A percentile compares a stretch with the other conserved stretches of the same genome.
Conservation (phyloP, 1,284 basidiomycete genomes). For the Sanghuangporus sanghuang region DNA sequence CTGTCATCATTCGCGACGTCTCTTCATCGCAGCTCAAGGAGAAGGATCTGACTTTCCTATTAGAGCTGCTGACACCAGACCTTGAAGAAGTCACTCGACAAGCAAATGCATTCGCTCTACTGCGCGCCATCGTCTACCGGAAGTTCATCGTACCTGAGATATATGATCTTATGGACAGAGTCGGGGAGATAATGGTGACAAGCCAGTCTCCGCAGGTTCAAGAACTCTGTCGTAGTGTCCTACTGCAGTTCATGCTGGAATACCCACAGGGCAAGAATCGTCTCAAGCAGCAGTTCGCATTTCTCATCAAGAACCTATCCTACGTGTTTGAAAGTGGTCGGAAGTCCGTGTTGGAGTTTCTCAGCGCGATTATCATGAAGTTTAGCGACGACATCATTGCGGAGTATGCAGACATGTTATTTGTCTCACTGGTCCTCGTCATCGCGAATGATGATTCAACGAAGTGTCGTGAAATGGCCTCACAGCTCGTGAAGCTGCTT, state of each 20-base stretch:
- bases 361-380: slow-evolving; percentile 80
- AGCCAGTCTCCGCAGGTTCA: slow-evolving; percentile 89
- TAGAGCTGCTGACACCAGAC: slow-evolving; percentile 85
- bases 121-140: slow-evolving; percentile 88
- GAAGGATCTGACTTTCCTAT: slow-evolving; percentile 82
- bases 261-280: slow-evolving; percentile 96
- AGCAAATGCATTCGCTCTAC: slow-evolving; percentile 80
- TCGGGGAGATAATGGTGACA: slow-evolving; percentile 93
- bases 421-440: slow-evolving; percentile 89
- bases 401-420: slow-evolving; percentile 87
- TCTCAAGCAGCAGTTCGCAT: slow-evolving; percentile 83
- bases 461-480: slow-evolving; percentile 86
- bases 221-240: slow-evolving; percentile 83
- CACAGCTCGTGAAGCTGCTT: slow-evolving; percentile 75
- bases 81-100: slow-evolving; percentile 94
- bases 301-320: slow-evolving; percentile 90
- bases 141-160: slow-evolving; percentile 95
- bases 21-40: slow-evolving; percentile 80
- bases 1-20: slow-evolving; percentile 83
- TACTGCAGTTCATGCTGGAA: slow-evolving; percentile 94
- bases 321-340: slow-evolving; percentile 92
- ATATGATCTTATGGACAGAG: slow-evolving; percentile 95
- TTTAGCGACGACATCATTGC: slow-evolving; percentile 75
- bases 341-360: slow-evolving; percentile 87
- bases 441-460: slow-evolving; percentile 91